Evolutionary conservation across 108 stramenopile genomes (phyloP).

Genomic region (Pseudonitzschia pungens): DNA sequence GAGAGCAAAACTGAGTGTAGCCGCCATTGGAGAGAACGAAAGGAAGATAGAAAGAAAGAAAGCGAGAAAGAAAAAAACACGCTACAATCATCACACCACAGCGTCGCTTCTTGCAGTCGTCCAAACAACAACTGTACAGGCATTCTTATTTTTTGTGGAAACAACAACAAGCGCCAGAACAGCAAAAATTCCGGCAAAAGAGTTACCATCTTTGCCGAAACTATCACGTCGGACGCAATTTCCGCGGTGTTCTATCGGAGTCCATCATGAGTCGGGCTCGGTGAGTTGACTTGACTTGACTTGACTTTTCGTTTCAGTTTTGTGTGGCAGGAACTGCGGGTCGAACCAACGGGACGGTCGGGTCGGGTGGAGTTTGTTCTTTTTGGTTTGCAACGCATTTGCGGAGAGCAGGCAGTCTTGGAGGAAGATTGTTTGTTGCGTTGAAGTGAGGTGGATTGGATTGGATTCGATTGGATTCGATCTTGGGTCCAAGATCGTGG

Average conservation of each 20-base stretch:
- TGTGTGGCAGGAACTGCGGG: not conserved
- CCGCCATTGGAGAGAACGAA: not conserved
- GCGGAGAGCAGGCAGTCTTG: no score
- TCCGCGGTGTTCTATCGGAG: not conserved
- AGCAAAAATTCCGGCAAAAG: constrained; percentile 1
- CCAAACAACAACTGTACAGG: constrained; percentile 8
- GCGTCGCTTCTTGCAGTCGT: constrained; percentile 5
- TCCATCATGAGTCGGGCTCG: constrained; percentile 47
- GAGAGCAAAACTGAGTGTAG: not conserved
- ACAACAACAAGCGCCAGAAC: not conserved
- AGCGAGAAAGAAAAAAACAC: not conserved
- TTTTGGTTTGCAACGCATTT: no score
- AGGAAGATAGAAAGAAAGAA: no score
- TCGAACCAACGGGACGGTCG: no score
- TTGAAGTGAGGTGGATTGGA: no score
- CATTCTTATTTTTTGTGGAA: constrained; percentile 3
- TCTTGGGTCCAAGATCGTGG: no score
- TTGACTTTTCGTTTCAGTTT: not conserved
- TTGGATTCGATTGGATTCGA: no score
- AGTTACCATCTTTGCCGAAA: not conserved
- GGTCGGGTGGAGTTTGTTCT: no score
- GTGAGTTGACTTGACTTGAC: constrained; percentile 29
- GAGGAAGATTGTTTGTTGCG: no score
- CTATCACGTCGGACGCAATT: not conserved
- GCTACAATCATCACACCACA: constrained; percentile 9